phyloP scores from a whole-genome alignment of 352 stramenopile genomes.

The Globisporangium cederbergense region DNA sequence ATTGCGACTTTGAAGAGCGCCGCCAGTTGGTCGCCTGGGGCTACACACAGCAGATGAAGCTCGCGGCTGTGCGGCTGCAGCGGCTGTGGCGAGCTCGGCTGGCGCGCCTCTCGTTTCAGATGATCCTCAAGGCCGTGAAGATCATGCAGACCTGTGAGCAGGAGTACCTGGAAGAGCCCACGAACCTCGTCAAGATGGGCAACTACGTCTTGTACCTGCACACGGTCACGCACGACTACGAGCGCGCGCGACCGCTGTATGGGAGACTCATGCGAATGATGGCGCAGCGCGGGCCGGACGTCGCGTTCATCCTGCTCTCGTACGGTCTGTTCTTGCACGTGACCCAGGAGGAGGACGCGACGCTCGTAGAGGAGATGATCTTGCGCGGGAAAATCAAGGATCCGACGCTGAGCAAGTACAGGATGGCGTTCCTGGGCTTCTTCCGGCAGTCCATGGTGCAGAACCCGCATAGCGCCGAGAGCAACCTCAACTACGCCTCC shows the following conservation, averaged over 20 bases:
- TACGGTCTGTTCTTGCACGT: conserved; percentile 75
- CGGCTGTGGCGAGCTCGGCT: conserved; percentile 48
- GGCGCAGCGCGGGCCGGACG: conserved; percentile 64
- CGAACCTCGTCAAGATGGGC: conserved; percentile 65
- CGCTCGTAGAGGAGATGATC: conserved; percentile 67
- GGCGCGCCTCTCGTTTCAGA: conserved; percentile 50
- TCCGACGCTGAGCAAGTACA: conserved; percentile 59
- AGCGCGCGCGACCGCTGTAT: conserved; percentile 69
- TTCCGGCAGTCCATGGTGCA: conserved; percentile 73
- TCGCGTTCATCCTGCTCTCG: conserved; percentile 77
- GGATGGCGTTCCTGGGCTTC: conserved; percentile 74
- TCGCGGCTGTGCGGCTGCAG: conserved; percentile 46
- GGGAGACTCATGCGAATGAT: conserved; percentile 69
- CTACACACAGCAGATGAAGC: conserved; percentile 61
- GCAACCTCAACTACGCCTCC: conserved; percentile 77
- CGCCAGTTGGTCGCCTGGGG: conserved; percentile 56
- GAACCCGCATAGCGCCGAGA: conserved; percentile 52
- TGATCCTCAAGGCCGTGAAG: conserved; percentile 58
- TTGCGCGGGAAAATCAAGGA: conserved; percentile 52
- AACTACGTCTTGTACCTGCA: conserved; percentile 85
- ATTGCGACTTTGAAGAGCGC: conserved; percentile 37
- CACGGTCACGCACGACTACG: conserved; percentile 74
- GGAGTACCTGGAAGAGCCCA: conserved; percentile 76
- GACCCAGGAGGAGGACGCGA: conserved; percentile 65
- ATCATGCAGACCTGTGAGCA: conserved; percentile 69